Conservation (phyloP, 208 protist species). For the Leishmania braziliensis region DNA sequence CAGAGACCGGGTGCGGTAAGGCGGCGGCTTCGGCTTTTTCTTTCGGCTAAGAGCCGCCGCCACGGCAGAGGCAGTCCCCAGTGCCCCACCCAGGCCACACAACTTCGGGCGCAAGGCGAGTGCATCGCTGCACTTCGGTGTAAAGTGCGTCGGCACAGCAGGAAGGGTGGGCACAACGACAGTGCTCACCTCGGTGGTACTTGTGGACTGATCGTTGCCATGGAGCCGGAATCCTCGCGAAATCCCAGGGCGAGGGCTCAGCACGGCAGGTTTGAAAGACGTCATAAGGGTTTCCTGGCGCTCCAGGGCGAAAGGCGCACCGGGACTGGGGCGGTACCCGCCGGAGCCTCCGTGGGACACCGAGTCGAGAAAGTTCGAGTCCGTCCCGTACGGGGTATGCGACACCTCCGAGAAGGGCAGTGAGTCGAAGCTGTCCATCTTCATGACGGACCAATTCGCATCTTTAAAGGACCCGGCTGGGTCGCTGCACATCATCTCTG, state of each 20-base stretch:
- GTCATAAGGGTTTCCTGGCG: slow-evolving; percentile 1
- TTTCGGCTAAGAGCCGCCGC: not conserved
- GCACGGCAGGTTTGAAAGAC: not conserved
- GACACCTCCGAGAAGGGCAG: slow-evolving; percentile 52
- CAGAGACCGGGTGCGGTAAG: slow-evolving; percentile 1
- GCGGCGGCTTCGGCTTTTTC: slow-evolving; percentile 1
- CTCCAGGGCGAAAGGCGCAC: not conserved
- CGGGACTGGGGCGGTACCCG: not conserved
- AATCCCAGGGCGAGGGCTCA: not conserved
- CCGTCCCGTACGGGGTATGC: slow-evolving; percentile 36
- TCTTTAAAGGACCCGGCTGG: slow-evolving; percentile 3
- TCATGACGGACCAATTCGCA: slow-evolving; percentile 34
- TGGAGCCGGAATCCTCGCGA: not conserved
- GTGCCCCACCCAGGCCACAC: not conserved
- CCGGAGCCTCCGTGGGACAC: slow-evolving; percentile 10
- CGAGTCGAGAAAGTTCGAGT: slow-evolving; percentile 37
- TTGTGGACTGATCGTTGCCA: not conserved
- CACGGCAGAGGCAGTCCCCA: not conserved
- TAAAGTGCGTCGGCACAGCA: not conserved
- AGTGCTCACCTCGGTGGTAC: slow-evolving; percentile 2
- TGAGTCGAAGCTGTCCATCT: slow-evolving; percentile 38
- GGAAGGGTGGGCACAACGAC: not conserved
- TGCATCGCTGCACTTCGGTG: not conserved
- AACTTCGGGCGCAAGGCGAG: not conserved
- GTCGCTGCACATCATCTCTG: not conserved